Percentiles rank a stretch among this genome's conserved stretches.
Evolutionary conservation across 345 rosid genomes (phyloP).

Genomic region (Ailanthus altissimus): DNA sequence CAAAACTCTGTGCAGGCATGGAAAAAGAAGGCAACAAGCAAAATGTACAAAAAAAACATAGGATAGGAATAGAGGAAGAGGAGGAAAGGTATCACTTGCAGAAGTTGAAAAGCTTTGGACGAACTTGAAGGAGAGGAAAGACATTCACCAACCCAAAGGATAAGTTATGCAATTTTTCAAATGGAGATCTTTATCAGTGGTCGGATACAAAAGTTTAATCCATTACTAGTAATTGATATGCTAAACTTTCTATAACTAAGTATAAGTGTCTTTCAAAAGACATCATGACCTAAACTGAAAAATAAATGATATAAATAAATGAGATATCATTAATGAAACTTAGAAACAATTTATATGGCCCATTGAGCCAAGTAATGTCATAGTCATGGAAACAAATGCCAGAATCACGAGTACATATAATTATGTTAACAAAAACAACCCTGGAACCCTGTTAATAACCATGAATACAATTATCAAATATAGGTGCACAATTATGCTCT

Average conservation of each 20-base stretch:
- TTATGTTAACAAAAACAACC: neutral
- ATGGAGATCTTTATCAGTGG: neutral
- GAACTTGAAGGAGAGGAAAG: neutral
- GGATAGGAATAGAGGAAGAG: neutral
- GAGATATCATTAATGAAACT: neutral
- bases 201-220: neutral
- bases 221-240: neutral
- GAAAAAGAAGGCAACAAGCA: neutral
- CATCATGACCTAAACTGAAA: neutral
- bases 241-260: neutral
- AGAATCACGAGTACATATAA: neutral
- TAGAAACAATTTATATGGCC: no score
- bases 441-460: neutral
- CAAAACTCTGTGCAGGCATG: neutral
- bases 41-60: neutral
- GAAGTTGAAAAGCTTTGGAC: neutral
- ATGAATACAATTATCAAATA: neutral
- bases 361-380: neutral
- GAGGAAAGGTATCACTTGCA: conserved; percentile 4
- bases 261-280: neutral
- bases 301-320: neutral
- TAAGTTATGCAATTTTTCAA: neutral
- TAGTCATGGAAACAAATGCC: neutral
- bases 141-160: neutral
- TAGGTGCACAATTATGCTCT: neutral